Evolutionary conservation across 768 basidiomycete species (phyloP).

Genomic region (Udeniomyces megalosporus): DNA sequence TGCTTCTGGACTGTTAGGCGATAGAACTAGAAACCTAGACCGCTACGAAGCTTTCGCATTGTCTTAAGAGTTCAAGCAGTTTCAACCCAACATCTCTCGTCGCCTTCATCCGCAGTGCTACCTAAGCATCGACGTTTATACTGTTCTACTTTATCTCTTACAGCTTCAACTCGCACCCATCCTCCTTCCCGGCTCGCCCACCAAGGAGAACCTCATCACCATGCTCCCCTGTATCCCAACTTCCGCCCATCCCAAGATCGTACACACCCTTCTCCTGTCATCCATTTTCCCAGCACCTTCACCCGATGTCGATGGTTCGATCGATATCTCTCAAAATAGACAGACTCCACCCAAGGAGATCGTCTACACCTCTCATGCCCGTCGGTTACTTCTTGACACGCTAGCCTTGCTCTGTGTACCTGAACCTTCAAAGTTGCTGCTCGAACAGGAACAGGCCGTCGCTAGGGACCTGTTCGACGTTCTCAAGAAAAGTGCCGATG

Average conservation of each 20-base stretch:
- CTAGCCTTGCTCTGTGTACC: conserved; percentile 18
- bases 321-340: too few relatives aligned
- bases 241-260: not conserved
- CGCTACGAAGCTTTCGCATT: too few relatives aligned
- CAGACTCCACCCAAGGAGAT: not conserved
- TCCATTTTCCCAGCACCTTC: conserved; percentile 13
- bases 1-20: too few relatives aligned
- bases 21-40: too few relatives aligned
- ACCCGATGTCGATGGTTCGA: too few relatives aligned
- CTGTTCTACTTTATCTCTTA: not conserved
- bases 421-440: not conserved
- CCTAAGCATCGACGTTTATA: too few relatives aligned
- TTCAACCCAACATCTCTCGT: too few relatives aligned
- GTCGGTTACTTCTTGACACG: conserved; percentile 15
- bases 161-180: conserved; percentile 13
- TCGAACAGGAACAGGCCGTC: conserved; percentile 17
- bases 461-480: conserved; percentile 17
- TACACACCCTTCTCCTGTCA: not conserved
- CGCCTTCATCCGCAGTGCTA: too few relatives aligned
- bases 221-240: not conserved
- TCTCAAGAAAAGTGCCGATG: conserved; percentile 11
- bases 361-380: conserved; percentile 16
- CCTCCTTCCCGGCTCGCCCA: not conserved
- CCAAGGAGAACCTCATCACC: not conserved
- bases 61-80: too few relatives aligned